phyloP scores from a whole-genome alignment of 208 protist species.

The Leishmania braziliensis region DNA sequence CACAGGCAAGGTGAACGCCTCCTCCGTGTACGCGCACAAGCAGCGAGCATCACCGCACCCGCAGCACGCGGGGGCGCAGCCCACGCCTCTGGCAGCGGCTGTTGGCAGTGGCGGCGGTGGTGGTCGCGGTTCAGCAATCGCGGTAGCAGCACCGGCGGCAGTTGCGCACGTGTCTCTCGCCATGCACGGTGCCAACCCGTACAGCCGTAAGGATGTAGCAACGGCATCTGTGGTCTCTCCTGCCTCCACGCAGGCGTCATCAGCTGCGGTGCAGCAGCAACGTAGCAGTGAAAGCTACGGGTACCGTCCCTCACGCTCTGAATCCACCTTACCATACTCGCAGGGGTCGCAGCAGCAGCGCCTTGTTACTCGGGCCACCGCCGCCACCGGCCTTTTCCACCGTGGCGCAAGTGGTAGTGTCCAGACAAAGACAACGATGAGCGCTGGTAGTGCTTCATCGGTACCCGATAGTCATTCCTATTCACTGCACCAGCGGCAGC shows the following conservation, averaged over 20 bases:
- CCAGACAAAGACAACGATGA: background rate
- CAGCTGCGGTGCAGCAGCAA: background rate
- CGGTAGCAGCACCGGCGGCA: background rate
- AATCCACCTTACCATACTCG: background rate
- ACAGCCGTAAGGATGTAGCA: background rate
- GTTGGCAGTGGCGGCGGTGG: background rate
- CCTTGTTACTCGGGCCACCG: background rate
- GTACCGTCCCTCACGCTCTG: background rate
- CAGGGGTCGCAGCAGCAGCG: constrained; percentile 14
- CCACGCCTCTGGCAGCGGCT: background rate
- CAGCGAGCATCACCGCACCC: background rate
- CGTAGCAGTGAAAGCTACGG: background rate
- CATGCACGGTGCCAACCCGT: background rate
- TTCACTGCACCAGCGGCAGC: background rate
- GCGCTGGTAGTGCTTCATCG: background rate
- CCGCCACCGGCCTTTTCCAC: background rate
- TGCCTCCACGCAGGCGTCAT: background rate
- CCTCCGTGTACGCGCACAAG: background rate
- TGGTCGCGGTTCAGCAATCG: background rate
- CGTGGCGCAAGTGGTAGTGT: no score
- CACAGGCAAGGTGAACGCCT: constrained; percentile 1
- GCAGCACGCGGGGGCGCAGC: background rate
- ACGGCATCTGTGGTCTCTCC: background rate
- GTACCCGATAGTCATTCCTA: background rate
- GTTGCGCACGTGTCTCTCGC: background rate